A percentile compares a stretch with the other conserved stretches of the same genome.
Evolutionary conservation across 345 rosid genomes (phyloP).

Genomic region (Pistacia vera): DNA sequence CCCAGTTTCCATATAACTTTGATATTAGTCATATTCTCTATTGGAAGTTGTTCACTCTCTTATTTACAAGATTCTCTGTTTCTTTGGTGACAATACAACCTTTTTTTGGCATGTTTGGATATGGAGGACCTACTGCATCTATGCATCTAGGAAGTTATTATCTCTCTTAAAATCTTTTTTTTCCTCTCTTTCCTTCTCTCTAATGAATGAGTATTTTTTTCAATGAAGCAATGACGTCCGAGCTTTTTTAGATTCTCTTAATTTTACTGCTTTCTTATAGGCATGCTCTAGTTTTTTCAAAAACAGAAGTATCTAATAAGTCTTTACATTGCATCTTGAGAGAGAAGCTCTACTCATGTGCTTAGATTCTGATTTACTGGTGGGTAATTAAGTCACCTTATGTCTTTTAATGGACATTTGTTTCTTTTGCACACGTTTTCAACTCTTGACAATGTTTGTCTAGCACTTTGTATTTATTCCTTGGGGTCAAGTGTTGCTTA

Average conservation of each 20-base stretch:
- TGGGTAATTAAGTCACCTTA: conserved; percentile 37
- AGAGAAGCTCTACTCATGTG: conserved; percentile 36
- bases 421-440: background rate
- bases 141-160: too few species aligned
- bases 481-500: too few species aligned
- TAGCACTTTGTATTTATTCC: too few species aligned
- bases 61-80: background rate
- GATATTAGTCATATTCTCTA: too few species aligned
- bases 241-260: background rate
- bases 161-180: too few species aligned
- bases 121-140: too few species aligned
- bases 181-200: background rate
- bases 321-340: conserved; percentile 49
- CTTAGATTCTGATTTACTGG: conserved; percentile 45
- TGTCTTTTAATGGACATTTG: background rate
- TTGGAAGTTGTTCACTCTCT: background rate
- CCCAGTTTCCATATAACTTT: too few species aligned
- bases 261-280: conserved; percentile 41
- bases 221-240: background rate
- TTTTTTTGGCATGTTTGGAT: too few species aligned
- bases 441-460: background rate
- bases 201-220: background rate
- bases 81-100: conserved; percentile 16
- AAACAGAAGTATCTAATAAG: conserved; percentile 59
- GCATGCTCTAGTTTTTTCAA: conserved; percentile 64